These are phyloP conservation scores for Sporisorium exsertum DNA, from an alignment of 1,284 basidiomycete species.

Conservation along the genomic window DNA sequence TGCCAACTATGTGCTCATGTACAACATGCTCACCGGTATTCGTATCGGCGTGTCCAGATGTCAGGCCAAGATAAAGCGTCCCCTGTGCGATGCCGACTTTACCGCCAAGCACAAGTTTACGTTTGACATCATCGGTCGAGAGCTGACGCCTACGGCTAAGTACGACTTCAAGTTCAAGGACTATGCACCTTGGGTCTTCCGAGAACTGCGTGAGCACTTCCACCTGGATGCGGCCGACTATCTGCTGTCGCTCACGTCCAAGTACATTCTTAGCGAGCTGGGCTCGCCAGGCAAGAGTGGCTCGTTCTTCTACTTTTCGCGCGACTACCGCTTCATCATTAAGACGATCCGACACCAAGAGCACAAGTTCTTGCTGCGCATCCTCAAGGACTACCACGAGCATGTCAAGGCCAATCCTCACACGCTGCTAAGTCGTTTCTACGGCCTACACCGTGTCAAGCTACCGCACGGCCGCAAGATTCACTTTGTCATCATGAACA, in stretches of 20 bases:
- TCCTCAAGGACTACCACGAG: conserved; percentile 86
- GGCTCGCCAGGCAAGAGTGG: conserved; percentile 99
- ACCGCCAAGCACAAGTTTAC: conserved; percentile 91
- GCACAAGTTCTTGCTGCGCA: conserved; percentile 89
- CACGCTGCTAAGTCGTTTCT: conserved; percentile 91
- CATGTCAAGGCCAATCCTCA: conserved; percentile 93
- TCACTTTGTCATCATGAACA: conserved; percentile 99
- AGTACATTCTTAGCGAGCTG: conserved; percentile 96
- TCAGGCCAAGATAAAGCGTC: conserved; percentile 90
- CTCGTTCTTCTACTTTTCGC: conserved; percentile 98
- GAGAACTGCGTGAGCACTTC: conserved; percentile 92
- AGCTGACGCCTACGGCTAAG: conserved; percentile 92
- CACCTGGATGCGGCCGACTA: conserved; percentile 97
- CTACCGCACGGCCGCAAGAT: conserved; percentile 93
- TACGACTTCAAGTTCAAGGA: conserved; percentile 99
- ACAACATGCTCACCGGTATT: conserved; percentile 99
- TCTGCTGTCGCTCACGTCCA: conserved; percentile 91
- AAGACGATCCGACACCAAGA: conserved; percentile 96
- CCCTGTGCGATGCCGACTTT: conserved; percentile 88
- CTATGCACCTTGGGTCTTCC: conserved; percentile 97
- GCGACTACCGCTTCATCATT: conserved; percentile 99
- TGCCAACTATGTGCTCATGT: conserved; percentile 98
- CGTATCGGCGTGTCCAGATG: conserved; percentile 94
- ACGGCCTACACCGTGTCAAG: conserved; percentile 96
- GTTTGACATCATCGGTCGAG: conserved; percentile 97